Evolutionary conservation across 352 stramenopile genomes (phyloP).

Genomic region (Pythium sp.): DNA sequence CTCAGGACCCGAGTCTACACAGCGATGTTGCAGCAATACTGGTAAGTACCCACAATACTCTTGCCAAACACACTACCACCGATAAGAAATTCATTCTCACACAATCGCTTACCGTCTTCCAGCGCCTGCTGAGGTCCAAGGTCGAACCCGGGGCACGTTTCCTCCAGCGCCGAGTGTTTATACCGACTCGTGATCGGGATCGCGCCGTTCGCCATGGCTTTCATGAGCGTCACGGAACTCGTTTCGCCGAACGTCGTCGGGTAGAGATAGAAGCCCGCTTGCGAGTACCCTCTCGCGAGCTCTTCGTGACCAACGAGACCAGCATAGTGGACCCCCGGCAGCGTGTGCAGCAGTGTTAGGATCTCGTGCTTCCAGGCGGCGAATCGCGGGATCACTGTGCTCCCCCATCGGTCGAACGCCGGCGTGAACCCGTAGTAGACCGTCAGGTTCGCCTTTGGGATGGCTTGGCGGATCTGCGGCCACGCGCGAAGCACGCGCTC

Average conservation of each 20-base stretch:
- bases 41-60: not conserved
- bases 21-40: not conserved
- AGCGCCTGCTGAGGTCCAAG: constrained; percentile 50
- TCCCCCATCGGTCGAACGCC: constrained; percentile 69
- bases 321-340: constrained; percentile 56
- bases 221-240: constrained; percentile 92
- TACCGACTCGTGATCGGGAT: constrained; percentile 89
- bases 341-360: constrained; percentile 26
- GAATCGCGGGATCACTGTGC: constrained; percentile 42
- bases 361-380: constrained; percentile 59
- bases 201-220: constrained; percentile 86
- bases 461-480: constrained; percentile 50
- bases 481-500: constrained; percentile 62
- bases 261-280: constrained; percentile 89
- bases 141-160: constrained; percentile 69
- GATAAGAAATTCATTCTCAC: not conserved
- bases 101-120: not conserved
- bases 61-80: not conserved
- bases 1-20: constrained; percentile 7
- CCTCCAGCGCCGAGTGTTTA: constrained; percentile 52
- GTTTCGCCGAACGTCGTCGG: constrained; percentile 89
- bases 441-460: constrained; percentile 58
- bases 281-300: constrained; percentile 62
- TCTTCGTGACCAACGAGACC: constrained; percentile 81
- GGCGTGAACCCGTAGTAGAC: constrained; percentile 91